Evolutionary conservation across 306 rosid species (phyloP).

Genomic region (Fragaria vesca): DNA sequence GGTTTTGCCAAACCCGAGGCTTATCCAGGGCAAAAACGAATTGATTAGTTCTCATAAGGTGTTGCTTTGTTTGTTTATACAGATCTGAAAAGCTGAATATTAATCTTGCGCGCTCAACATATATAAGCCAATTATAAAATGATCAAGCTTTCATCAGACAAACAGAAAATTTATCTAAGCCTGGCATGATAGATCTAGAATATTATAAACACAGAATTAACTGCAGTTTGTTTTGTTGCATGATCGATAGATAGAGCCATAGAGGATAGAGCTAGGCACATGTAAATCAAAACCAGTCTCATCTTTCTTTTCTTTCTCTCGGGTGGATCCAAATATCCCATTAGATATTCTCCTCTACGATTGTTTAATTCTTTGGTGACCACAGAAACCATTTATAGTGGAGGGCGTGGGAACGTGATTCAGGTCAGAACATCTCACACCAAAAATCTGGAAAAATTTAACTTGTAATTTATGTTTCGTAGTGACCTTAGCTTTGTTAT

Average conservation of each 20-base stretch:
- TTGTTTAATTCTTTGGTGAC: background rate
- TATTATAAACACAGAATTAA: background rate
- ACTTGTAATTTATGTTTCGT: too few relatives aligned
- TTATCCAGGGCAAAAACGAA: background rate
- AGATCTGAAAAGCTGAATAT: background rate
- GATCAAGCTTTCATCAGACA: background rate
- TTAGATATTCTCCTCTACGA: background rate
- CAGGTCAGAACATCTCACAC: background rate
- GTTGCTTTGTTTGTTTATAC: background rate
- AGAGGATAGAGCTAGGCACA: too few relatives aligned
- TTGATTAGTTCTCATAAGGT: too few relatives aligned
- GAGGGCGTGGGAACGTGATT: background rate
- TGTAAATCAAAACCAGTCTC: background rate
- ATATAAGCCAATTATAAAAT: background rate
- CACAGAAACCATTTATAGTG: background rate
- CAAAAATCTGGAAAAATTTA: background rate
- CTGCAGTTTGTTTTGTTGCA: background rate
- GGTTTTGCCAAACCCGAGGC: background rate
- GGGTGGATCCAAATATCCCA: background rate
- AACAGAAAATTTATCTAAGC: background rate
- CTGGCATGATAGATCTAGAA: background rate
- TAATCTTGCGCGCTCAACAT: background rate
- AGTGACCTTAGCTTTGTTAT: too few relatives aligned
- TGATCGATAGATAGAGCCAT: background rate
- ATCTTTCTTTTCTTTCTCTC: background rate